Percentiles rank a stretch among this genome's conserved stretches.
Conservation (phyloP, 2,329 filamentous ascomycete species). For the Cadophora gregata region DNA sequence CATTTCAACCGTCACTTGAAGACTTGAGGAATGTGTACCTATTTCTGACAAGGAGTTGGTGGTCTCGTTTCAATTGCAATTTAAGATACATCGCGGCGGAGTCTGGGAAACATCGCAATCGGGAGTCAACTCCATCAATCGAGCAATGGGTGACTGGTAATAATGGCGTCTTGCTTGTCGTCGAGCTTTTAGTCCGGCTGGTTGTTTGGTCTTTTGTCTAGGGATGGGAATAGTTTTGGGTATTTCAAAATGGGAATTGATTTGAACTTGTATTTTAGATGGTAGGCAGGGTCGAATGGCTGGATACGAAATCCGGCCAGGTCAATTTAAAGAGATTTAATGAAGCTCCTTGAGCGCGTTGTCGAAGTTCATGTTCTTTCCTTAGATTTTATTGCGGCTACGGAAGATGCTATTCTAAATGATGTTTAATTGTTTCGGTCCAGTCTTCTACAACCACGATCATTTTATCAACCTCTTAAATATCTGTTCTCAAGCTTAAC, state of each 20-base stretch:
- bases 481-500: no score
- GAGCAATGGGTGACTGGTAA: background rate
- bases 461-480: no score
- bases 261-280: conserved; percentile 9
- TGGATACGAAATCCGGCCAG: background rate
- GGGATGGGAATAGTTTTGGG: background rate
- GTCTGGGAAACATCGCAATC: conserved; percentile 3
- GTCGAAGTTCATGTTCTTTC: no score
- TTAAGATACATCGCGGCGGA: conserved; percentile 24
- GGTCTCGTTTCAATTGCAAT: background rate
- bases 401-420: no score
- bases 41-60: background rate
- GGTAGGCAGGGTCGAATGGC: background rate
- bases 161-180: background rate
- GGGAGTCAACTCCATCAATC: background rate
- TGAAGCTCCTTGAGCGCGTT: background rate
- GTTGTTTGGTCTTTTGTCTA: background rate
- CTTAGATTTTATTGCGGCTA: no score
- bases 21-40: conserved; percentile 1
- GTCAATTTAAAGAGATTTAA: background rate
- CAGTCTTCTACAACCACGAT: no score
- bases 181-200: background rate
- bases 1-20: conserved; percentile 43
- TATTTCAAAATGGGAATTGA: conserved; percentile 5
- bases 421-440: no score